Evolutionary conservation across 2,329 filamentous ascomycete species (phyloP), one percentile per base, ranked within the genome.

Genomic region (Hypomyces rosellus): DNA sequence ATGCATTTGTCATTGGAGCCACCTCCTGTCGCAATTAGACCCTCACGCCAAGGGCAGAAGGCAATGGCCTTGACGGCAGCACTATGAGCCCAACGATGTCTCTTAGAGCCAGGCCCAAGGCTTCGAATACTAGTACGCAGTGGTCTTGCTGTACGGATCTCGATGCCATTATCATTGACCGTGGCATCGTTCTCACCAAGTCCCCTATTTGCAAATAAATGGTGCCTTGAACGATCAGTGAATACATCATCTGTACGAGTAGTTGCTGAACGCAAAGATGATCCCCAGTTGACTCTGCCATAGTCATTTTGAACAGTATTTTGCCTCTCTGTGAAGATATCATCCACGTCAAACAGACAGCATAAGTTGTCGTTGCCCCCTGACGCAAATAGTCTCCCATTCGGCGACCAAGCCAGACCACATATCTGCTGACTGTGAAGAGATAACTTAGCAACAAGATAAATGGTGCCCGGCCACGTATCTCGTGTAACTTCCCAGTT

Each of bases 31-130:
- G 93, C 93, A 37, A 99, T 70, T 4, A 99, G 77, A 3, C 86
- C 87, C 20, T 87, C 81, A 50, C 92, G 87, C 92, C 91, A 99
- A 0, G 93, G 92, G 55, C 92, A 95, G 68, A 97, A 97, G 2
- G 93, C 90, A 59, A 97, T 93, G 33, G 93, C 93, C 68, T 99
- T 99, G 57, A 97, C 88, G 2, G 93, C 93, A 1, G 92, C 92
- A 22, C 82, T 82, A 65, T 99, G 89, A 11, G 75, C 67, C 80
- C 89, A 93, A 33, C 78, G 78, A 65, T 95, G 83, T 59, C 79
- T 85, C 60, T 87, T 82, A 30, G 75, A 70, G 6, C 81, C 81
- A 5, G 69, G 61, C 2, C 71, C 71, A 22, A 88, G 67, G 20
- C 74, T 69, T 15, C 76, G 70, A 18, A 77, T 70, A 33, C 62